Evolutionary conservation across 73 alveolate species (phyloP).

Genomic region (Symbiodinium natans): DNA sequence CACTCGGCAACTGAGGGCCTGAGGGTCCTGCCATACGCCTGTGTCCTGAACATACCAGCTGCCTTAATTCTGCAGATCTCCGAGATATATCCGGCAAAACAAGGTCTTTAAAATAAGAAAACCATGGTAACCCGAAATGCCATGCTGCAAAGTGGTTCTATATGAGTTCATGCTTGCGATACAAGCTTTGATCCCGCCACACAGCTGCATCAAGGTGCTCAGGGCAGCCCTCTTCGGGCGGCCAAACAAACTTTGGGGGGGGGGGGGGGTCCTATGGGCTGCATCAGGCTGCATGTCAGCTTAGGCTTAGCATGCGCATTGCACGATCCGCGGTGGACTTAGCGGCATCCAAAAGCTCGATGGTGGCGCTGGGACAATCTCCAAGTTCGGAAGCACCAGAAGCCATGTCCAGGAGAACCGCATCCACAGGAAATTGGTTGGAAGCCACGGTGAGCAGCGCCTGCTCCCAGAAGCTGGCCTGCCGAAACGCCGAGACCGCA

Average conservation of each 20-base stretch:
- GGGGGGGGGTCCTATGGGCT: too few species aligned
- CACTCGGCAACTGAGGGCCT: too few species aligned
- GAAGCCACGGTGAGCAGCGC: not conserved
- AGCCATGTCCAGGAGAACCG: conserved; percentile 31
- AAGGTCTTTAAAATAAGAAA: too few species aligned
- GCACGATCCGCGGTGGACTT: not conserved
- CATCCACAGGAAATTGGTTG: conserved; percentile 1
- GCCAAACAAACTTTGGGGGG: too few species aligned
- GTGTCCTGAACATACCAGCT: conserved; percentile 88
- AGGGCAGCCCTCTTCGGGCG: too few species aligned
- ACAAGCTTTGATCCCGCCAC: too few species aligned
- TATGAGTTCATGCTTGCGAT: too few species aligned
- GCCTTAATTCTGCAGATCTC: conserved; percentile 53
- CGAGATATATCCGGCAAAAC: too few species aligned
- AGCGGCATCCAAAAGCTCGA: not conserved
- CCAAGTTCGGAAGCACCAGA: conserved; percentile 39
- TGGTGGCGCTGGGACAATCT: not conserved
- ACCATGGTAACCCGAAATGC: too few species aligned
- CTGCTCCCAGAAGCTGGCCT: conserved; percentile 22
- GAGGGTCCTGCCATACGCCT: conserved; percentile 30
- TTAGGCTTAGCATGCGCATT: not conserved
- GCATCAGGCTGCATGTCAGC: too few species aligned
- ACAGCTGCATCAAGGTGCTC: too few species aligned
- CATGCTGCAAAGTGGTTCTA: too few species aligned
- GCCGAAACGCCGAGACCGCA: conserved; percentile 23